Percentiles rank a stretch among this genome's conserved stretches.
These are phyloP conservation scores for Cercophora samala DNA, from an alignment of 495 filamentous ascomycete genomes.

Conservation along the genomic window DNA sequence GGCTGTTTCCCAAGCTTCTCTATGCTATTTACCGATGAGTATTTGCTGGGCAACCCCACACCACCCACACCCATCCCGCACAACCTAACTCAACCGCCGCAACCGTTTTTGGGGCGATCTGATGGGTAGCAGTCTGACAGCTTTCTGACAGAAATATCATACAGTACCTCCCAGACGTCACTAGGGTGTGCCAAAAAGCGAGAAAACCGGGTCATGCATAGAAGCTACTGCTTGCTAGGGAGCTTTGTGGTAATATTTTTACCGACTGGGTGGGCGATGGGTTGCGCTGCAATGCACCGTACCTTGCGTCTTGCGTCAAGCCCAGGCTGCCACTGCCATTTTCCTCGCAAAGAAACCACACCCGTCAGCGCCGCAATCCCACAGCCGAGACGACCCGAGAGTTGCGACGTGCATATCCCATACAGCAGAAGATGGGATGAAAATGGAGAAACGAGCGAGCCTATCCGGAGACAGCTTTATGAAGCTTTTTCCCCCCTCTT, in stretches of 20 bases:
- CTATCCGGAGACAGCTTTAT: not conserved
- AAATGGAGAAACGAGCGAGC: not conserved
- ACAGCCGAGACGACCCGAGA: not conserved
- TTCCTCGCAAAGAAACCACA: not conserved
- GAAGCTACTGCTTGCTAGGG: not conserved
- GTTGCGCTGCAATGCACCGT: not conserved
- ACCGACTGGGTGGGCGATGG: not conserved
- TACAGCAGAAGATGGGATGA: not conserved
- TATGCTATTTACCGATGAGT: not conserved
- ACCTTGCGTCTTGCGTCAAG: not conserved
- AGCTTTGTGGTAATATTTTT: not conserved
- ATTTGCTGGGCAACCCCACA: not conserved
- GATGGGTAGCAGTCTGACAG: constrained; percentile 4
- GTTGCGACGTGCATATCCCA: not conserved
- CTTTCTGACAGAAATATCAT: constrained; percentile 1
- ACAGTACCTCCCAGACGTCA: not conserved
- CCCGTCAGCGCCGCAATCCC: not conserved
- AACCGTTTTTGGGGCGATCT: not conserved
- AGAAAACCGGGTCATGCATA: not conserved
- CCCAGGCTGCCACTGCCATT: not conserved
- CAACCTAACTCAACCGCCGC: not conserved
- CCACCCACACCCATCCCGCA: not conserved
- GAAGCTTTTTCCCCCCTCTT: not conserved
- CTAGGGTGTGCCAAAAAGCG: not conserved
- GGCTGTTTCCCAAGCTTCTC: not conserved